Evolutionary conservation across 2,329 filamentous ascomycete genomes (phyloP).

Genomic region (Aspergillus piperis): DNA sequence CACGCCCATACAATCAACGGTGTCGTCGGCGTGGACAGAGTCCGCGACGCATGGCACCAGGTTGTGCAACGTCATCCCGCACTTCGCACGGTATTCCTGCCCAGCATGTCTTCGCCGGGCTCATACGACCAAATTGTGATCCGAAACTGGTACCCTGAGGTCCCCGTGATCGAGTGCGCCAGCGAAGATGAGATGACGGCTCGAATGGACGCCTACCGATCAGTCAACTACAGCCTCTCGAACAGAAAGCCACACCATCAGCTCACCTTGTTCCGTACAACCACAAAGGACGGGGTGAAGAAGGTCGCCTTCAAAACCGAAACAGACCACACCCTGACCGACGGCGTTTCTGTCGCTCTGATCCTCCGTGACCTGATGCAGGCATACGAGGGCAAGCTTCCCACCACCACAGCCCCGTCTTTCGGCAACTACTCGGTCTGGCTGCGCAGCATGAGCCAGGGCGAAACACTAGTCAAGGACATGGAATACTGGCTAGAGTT

Average conservation of each 20-base stretch:
- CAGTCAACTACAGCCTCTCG: not conserved
- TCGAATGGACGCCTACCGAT: not conserved
- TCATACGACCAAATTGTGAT: not conserved
- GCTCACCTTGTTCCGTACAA: not conserved
- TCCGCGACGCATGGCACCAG: slow-evolving; percentile 1
- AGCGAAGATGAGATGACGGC: not conserved
- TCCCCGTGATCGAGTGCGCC: not conserved
- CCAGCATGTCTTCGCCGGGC: not conserved
- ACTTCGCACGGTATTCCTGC: slow-evolving; percentile 3
- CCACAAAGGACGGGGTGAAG: not conserved
- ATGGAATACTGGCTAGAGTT: not conserved
- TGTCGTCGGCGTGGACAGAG: slow-evolving; percentile 1
- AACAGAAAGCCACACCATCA: not conserved
- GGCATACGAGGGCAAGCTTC: not conserved
- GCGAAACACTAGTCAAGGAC: not conserved
- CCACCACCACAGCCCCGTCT: not conserved
- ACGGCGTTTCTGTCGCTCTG: not conserved
- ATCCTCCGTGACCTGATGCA: not conserved
- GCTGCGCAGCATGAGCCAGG: not conserved
- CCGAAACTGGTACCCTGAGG: not conserved
- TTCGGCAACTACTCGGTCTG: not conserved
- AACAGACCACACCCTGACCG: not conserved
- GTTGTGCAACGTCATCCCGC: slow-evolving; percentile 5
- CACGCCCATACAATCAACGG: not conserved
- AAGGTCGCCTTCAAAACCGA: not conserved